phyloP scores from a whole-genome alignment of 306 rosid species.

The Ormosia emarginata region DNA sequence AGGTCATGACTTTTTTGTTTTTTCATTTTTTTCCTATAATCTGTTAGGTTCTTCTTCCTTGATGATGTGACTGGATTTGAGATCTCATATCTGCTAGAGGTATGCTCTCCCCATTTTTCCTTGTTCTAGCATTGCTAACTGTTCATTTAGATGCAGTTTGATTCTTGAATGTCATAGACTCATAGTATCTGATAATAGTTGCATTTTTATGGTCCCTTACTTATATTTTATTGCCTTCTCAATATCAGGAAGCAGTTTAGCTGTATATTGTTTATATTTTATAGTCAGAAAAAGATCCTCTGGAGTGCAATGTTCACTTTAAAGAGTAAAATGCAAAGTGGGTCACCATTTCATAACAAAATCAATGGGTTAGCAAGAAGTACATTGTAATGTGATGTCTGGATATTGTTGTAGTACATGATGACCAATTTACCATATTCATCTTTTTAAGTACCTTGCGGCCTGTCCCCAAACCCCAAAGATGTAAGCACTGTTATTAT shows the following conservation, averaged over 20 bases:
- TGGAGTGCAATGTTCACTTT: background rate
- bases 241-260: background rate
- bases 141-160: background rate
- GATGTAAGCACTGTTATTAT: background rate
- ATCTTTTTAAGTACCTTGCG: background rate
- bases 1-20: background rate
- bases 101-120: constrained; percentile 16
- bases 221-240: background rate
- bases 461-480: background rate
- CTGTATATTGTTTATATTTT: background rate
- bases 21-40: constrained; percentile 1
- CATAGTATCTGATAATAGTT: background rate
- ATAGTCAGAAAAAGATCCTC: background rate
- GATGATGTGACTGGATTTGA: constrained; percentile 93
- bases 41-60: constrained; percentile 84
- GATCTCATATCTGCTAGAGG: constrained; percentile 76
- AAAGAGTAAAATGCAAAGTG: background rate
- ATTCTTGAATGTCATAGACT: background rate
- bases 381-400: background rate
- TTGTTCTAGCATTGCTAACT: constrained; percentile 5
- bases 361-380: background rate
- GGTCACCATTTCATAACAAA: background rate
- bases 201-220: background rate
- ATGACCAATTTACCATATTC: background rate
- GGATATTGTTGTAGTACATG: background rate